A percentile compares a stretch with the other conserved stretches of the same genome.
These are phyloP conservation scores for Globisporangium mamillatum DNA, from an alignment of 352 stramenopile species.

Conservation along the genomic window DNA sequence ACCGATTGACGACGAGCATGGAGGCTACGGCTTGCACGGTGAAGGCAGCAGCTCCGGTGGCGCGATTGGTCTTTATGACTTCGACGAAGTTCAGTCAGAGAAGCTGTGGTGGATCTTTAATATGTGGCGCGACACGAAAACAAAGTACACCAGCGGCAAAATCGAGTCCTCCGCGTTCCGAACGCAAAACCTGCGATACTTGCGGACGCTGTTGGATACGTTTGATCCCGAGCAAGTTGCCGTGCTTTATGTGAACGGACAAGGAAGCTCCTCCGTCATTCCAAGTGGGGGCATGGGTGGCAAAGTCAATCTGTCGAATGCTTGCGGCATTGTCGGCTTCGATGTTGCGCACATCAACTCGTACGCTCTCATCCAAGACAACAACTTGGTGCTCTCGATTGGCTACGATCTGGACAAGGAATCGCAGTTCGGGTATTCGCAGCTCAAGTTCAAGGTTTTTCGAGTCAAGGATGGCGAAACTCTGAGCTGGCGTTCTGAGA, in stretches of 20 bases:
- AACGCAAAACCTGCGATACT: constrained; percentile 63
- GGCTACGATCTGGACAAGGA: constrained; percentile 38
- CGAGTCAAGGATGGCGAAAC: constrained; percentile 51
- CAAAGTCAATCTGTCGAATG: constrained; percentile 23
- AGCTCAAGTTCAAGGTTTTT: constrained; percentile 69
- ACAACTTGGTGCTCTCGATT: constrained; percentile 62
- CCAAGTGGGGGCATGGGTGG: constrained; percentile 23
- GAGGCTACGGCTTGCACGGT: constrained; percentile 28
- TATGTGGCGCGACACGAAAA: constrained; percentile 54
- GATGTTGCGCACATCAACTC: constrained; percentile 77
- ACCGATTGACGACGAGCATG: constrained; percentile 27
- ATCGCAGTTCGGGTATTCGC: constrained; percentile 16
- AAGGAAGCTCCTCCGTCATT: constrained; percentile 24
- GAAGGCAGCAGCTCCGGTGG: constrained; percentile 53
- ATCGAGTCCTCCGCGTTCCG: constrained; percentile 64
- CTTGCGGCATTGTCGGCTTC: constrained; percentile 60
- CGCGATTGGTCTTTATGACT: constrained; percentile 69
- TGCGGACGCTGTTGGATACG: constrained; percentile 65
- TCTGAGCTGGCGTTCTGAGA: constrained; percentile 53
- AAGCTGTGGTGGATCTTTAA: constrained; percentile 85
- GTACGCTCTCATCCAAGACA: constrained; percentile 71
- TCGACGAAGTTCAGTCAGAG: constrained; percentile 80
- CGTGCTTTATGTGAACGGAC: constrained; percentile 51
- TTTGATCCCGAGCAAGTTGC: constrained; percentile 82
- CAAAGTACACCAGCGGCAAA: constrained; percentile 72